Evolutionary conservation across 2,329 filamentous ascomycete species (phyloP).

Genomic region (Botryotinia calthae): DNA sequence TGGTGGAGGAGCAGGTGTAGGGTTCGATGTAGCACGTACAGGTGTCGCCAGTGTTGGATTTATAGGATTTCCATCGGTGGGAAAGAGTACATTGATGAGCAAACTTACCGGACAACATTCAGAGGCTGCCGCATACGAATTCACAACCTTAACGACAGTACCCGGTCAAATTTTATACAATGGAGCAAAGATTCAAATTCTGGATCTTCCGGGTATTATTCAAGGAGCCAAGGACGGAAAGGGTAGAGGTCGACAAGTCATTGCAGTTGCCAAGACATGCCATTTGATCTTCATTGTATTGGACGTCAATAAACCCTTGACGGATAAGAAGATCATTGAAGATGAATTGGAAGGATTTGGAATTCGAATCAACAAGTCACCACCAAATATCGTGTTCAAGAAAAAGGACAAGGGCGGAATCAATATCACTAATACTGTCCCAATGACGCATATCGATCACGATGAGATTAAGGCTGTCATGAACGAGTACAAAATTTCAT

Average conservation of each 20-base stretch:
- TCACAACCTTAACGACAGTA: slow-evolving; percentile 96
- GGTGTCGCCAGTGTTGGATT: slow-evolving; percentile 97
- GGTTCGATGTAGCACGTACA: slow-evolving; percentile 96
- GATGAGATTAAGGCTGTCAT: slow-evolving; percentile 98
- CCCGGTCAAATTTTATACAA: slow-evolving; percentile 96
- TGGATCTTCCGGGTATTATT: slow-evolving; percentile 97
- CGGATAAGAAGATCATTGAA: slow-evolving; percentile 95
- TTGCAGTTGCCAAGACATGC: slow-evolving; percentile 97
- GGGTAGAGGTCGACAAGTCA: slow-evolving; percentile 95
- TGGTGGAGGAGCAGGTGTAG: slow-evolving; percentile 79
- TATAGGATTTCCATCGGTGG: slow-evolving; percentile 96
- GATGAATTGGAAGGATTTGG: slow-evolving; percentile 94
- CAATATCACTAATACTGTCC: slow-evolving; percentile 91
- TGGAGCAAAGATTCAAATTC: slow-evolving; percentile 95
- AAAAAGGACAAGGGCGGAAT: slow-evolving; percentile 99
- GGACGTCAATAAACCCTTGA: slow-evolving; percentile 96
- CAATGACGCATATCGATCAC: slow-evolving; percentile 85
- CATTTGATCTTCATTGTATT: slow-evolving; percentile 98
- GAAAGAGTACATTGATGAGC: slow-evolving; percentile 97
- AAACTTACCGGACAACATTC: slow-evolving; percentile 93
- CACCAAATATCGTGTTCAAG: slow-evolving; percentile 97
- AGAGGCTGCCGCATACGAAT: slow-evolving; percentile 95
- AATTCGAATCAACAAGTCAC: slow-evolving; percentile 94
- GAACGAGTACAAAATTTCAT: slow-evolving; percentile 94
- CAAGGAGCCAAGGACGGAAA: slow-evolving; percentile 98